A percentile compares a stretch with the other conserved stretches of the same genome.
Conservation (phyloP, 805 yeast species). For the Priceomyces haplophilus region DNA sequence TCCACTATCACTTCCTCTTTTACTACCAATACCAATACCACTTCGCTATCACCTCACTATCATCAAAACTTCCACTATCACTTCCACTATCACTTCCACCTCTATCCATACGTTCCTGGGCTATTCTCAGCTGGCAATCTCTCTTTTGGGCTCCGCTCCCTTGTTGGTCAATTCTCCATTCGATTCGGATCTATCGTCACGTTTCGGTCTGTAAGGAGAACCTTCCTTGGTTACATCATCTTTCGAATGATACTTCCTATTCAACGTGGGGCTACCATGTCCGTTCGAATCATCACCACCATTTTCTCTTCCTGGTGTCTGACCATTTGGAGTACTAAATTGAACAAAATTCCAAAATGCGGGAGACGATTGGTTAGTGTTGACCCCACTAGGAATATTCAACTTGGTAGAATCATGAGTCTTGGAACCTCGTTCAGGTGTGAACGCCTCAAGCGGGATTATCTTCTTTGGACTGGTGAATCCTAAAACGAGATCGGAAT, state of each 20-base stretch:
- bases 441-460: conserved; percentile 41
- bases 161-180: conserved; percentile 2
- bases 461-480: conserved; percentile 44
- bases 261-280: conserved; percentile 40
- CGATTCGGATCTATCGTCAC: conserved; percentile 1
- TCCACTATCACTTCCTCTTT: no score
- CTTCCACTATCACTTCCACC: no score
- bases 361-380: conserved; percentile 66
- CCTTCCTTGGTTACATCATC: conserved; percentile 12
- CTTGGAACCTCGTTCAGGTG: conserved; percentile 43
- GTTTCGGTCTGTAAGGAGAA: conserved; percentile 16
- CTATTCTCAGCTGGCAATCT: conserved; percentile 2
- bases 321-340: conserved; percentile 50
- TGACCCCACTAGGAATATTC: conserved; percentile 26
- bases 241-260: conserved; percentile 19
- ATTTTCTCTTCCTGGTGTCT: conserved; percentile 38
- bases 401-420: conserved; percentile 19
- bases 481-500: conserved; percentile 34
- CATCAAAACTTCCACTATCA: no score
- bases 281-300: conserved; percentile 37
- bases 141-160: background rate
- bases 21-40: no score
- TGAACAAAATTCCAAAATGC: conserved; percentile 94
- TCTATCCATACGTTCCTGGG: no score
- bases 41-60: background rate